Percentiles rank a stretch among this genome's conserved stretches.
Conservation (phyloP, 192 early-diverging fungal species). For the Podila epicladia region DNA sequence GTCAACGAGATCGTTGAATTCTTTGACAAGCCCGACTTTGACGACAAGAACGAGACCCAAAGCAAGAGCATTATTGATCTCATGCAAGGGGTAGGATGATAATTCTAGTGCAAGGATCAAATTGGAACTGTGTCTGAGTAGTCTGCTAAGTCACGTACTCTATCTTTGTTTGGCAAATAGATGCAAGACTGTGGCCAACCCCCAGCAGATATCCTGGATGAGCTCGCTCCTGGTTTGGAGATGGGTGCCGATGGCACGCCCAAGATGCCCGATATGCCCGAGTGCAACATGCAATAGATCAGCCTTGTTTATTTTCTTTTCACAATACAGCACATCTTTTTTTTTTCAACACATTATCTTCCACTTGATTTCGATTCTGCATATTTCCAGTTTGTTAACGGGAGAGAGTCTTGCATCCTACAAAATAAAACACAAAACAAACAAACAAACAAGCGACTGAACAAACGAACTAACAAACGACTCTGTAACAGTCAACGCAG, state of each 20-base stretch:
- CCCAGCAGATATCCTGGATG: slow-evolving; percentile 88
- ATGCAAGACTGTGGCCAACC: slow-evolving; percentile 99
- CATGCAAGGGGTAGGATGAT: slow-evolving; percentile 84
- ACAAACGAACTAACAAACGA: too few relatives aligned
- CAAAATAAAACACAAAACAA: too few relatives aligned
- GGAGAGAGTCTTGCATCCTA: too few relatives aligned
- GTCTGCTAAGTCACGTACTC: not conserved
- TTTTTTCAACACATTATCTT: too few relatives aligned
- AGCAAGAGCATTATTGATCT: slow-evolving; percentile 83
- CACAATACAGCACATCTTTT: too few relatives aligned
- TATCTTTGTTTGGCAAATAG: slow-evolving; percentile 44
- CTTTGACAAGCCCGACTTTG: slow-evolving; percentile 78
- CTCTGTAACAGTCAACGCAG: too few relatives aligned
- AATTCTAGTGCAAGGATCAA: not conserved
- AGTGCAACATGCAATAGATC: slow-evolving; percentile 60
- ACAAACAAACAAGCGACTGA: not conserved
- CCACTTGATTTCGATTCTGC: too few relatives aligned
- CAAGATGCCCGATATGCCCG: slow-evolving; percentile 61
- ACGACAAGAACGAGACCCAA: slow-evolving; percentile 75
- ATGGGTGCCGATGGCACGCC: slow-evolving; percentile 70
- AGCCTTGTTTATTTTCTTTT: not conserved
- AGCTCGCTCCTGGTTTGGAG: slow-evolving; percentile 92
- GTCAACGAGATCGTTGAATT: slow-evolving; percentile 83
- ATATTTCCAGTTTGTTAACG: too few relatives aligned
- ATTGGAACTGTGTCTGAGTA: not conserved